These are phyloP conservation scores for Citrus sinensis DNA, from an alignment of 345 rosid genomes.

Conservation along the genomic window DVS_A1.0 CM039162.1:19830001-19830500, in stretches of 20 bases:
- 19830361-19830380: conserved; percentile 6
- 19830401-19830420: conserved; percentile 77
- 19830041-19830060: background rate
- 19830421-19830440: conserved; percentile 92
- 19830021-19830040: background rate
- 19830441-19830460: conserved; percentile 92
- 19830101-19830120: conserved; percentile 34
- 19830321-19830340: background rate
- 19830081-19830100: conserved; percentile 3
- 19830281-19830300: background rate
- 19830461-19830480: conserved; percentile 84
- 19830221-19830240: background rate
- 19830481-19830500: conserved; percentile 61
- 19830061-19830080: background rate
- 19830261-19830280: background rate
- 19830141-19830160: conserved; percentile 94
- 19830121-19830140: conserved; percentile 92
- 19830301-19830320: background rate
- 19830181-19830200: conserved; percentile 63
- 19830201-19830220: conserved; percentile 5
- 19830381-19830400: conserved; percentile 17
- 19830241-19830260: conserved; percentile 6
- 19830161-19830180: conserved; percentile 81
- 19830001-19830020: background rate
- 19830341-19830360: background rate